Base-by-base conservation (phyloP, 2,329 filamentous ascomycete species). In the Drechslerella stenobrocha region DNA sequence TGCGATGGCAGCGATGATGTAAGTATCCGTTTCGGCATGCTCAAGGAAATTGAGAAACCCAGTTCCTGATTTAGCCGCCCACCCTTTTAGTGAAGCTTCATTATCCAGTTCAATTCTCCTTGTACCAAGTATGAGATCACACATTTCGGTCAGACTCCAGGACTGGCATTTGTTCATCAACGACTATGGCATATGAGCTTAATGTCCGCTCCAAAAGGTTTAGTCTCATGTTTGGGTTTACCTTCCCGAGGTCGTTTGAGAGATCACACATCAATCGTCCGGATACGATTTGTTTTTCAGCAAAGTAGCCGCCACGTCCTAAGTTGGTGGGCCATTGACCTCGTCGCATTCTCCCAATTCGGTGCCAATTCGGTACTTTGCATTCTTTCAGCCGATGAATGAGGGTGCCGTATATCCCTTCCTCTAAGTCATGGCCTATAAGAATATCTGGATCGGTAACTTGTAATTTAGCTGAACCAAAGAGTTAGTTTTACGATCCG, bases 61-160 rank as follows among this genome's bases (percentile, higher is more conserved):
- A 59, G 89, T 86, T 74, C 88, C 88, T 35, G 88, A 87, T 3
- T n/a, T n/a, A n/a, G 83, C 84, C 1, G 89, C 89, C 90, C 90
- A 96, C 18, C 87, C 88, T 75, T 88, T 91, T 60, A 98, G 79
- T 2, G 90, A 90, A 52, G 81, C 84, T 72, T 97, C 93, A 72
- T 88, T 92, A 75, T 98, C 92, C 28, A 98, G 78, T 34, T 98
- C 93, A 57, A 87, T 84, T 40, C 93, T 87, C 40, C 81, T 81
- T 74, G 87, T 87, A 59, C 84, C 84, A 3, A 98, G 85, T 71
- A 96, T 95, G 13, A 97, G 82, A 70, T 87, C 89, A 76, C 90
- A 95, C 91, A 98, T 98, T 77, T 98, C 93, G 1, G 92, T 95
- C 76, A 98, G 81, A 76, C 88, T 96, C 93, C 93, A 98, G 2